Evolutionary conservation across 306 rosid genomes (phyloP), one percentile per base, ranked within the genome.

Genomic region (Medicago arabica): DNA sequence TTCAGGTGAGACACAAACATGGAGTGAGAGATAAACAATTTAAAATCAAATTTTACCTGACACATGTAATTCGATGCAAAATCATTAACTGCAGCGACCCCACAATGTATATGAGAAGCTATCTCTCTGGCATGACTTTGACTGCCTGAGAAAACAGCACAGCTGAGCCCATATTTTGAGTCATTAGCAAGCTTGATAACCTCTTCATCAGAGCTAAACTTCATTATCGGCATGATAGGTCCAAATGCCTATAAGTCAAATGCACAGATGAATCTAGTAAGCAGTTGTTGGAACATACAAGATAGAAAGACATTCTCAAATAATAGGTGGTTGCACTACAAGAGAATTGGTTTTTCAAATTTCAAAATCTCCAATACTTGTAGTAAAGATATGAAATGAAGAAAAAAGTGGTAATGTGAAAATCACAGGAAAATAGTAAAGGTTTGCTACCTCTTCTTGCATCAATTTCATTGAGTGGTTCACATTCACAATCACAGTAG

Each of bases 211-310:
- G 96, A 83, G 87, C 86, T 87, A 80, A 91, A 89, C 80, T 89
- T 88, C 98, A 88, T 91, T 81, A 93, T 87, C 47, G 97, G 97
- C 96, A 93, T 83, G 78, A 93, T 89, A 65, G 97, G 98, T 87
- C 98, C 96, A 77, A 93, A 93, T 80, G 97, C 92, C 97, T 93
- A 79, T 13, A 80, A 53, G 71, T 53, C 41, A 75, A 62, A 69
- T 41, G 54, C 25, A 83, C 41, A 25, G 61, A 76, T 41, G 81
- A 71, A 55, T 72, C 74, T 16, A 69, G 58, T 59, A 75, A 71
- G 55, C 31, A 40, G 60, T 58, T 73, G 71, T 47, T 62, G 68
- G 65, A 47, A 50, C 60, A 72, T 23, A 63, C 61, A 34, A 67
- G 17, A 78, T 39, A 57, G 9, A 43, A 71, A 59, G 34, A 53